Conservation (phyloP, 192 early-diverging fungal species). For the Coemansia brasiliensis region DNA sequence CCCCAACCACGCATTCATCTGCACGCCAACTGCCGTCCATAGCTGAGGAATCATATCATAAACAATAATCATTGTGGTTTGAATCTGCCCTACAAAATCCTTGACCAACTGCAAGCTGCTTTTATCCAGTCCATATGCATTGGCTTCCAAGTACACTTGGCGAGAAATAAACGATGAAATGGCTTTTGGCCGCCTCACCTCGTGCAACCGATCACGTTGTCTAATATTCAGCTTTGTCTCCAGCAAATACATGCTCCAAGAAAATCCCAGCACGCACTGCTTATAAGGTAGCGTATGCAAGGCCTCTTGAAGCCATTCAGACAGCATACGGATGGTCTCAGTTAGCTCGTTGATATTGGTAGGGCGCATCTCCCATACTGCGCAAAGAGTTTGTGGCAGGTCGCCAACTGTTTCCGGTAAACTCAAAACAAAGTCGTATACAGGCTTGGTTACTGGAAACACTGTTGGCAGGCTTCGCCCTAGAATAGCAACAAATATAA, state of each 20-base stretch:
- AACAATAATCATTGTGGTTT: conserved; percentile 65
- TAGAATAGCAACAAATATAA: conserved; percentile 35
- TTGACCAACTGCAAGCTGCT: conserved; percentile 73
- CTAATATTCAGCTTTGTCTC: conserved; percentile 82
- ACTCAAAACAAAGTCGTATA: conserved; percentile 23
- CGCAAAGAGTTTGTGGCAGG: neutral
- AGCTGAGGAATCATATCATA: conserved; percentile 74
- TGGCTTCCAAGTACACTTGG: conserved; percentile 80
- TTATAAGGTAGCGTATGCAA: conserved; percentile 70
- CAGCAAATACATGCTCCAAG: conserved; percentile 71
- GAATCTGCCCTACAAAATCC: conserved; percentile 61
- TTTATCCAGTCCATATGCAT: conserved; percentile 85
- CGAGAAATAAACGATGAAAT: conserved; percentile 69
- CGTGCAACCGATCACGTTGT: conserved; percentile 71
- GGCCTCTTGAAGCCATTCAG: conserved; percentile 13
- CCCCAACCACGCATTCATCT: conserved; percentile 56
- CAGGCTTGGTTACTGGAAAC: conserved; percentile 43
- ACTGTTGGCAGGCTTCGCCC: conserved; percentile 35
- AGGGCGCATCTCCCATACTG: conserved; percentile 12
- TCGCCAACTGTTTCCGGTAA: conserved; percentile 13
- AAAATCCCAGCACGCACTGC: conserved; percentile 72
- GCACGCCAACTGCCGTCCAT: conserved; percentile 63
- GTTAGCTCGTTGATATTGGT: conserved; percentile 22
- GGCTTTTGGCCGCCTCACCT: conserved; percentile 67
- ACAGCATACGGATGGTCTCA: neutral